Base-by-base conservation (phyloP, 208 protist species). In the Trypanosoma rangeli region DNA sequence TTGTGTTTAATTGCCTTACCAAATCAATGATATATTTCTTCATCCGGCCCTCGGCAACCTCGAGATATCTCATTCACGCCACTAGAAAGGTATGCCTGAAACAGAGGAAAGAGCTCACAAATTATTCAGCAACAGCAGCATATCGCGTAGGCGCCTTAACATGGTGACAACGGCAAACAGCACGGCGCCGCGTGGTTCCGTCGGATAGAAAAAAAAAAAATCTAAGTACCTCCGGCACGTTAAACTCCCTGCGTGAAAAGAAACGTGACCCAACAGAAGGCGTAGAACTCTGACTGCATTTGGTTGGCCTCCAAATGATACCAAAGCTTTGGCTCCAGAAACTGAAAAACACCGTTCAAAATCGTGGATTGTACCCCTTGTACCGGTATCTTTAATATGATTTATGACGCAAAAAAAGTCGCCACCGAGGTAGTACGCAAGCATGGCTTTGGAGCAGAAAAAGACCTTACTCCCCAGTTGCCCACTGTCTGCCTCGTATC, bases 241-340 rank as follows among this genome's bases (percentile, higher is more conserved):
- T 84, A 63, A 97, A 95, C 61, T 95, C 92, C 92, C 35, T 95
- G 89, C 42, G 84, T 90, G 58, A 97, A 92, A 5, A 97, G 76
- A 7, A 95, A 74, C 59, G 87, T 93, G 15, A 97, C 73, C 92
- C 92, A 97, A 13, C 92, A 80, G 44, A 94, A 82, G 12, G 90
- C 87, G 54, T 90, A 95, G 50, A 90, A 85, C 58, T 89, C 82
- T 20, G 86, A 77, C 22, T 60, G 66, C 28, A 94, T 60, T 16
- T 82, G 80, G 9, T 82, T 26, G 5, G 39, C 22, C 37, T 78
- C 68, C 29, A 95, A 57, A 65, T 92, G 84, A 9, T 49, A 16
- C 48, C 80, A 82, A 42, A 95, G 70, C 24, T 77, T 70, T 0
- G 79, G 76, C 55, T 94, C 87, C 18, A 87, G 67, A 46, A 90